Evolutionary conservation across 345 rosid species (phyloP).

Genomic region (Camelina laxa): DNA sequence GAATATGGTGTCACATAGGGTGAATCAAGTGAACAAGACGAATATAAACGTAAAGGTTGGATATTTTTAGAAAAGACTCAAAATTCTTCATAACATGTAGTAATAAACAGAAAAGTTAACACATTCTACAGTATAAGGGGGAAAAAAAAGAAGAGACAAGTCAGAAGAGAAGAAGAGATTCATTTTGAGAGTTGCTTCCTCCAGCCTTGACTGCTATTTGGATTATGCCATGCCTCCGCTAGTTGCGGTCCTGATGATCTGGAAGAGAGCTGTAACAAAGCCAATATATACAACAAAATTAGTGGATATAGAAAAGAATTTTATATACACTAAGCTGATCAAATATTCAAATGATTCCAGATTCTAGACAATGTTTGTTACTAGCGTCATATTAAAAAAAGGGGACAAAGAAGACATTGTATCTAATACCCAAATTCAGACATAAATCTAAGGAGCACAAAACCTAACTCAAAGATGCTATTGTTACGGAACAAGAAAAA

Average conservation of each 20-base stretch:
- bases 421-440: neutral
- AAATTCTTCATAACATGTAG: conserved; percentile 24
- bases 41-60: neutral
- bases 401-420: neutral
- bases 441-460: conserved; percentile 11
- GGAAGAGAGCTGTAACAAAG: conserved; percentile 78
- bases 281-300: neutral
- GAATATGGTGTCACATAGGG: neutral
- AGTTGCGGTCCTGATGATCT: conserved; percentile 91
- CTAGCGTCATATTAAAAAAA: neutral
- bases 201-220: conserved; percentile 6
- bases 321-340: neutral
- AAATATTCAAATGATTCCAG: conserved; percentile 13
- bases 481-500: neutral
- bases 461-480: neutral
- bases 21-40: conserved; percentile 6
- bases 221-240: conserved; percentile 67
- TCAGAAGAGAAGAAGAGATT: conserved; percentile 18
- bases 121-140: conserved; percentile 22
- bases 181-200: conserved; percentile 9
- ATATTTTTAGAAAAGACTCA: neutral
- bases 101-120: conserved; percentile 18
- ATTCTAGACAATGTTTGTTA: neutral
- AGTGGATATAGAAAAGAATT: neutral
- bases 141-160: conserved; percentile 19